Percentiles rank a stretch among this genome's conserved stretches.
Conservation (phyloP, 306 rosid species). For the Gastrolobium bilobum region DNA sequence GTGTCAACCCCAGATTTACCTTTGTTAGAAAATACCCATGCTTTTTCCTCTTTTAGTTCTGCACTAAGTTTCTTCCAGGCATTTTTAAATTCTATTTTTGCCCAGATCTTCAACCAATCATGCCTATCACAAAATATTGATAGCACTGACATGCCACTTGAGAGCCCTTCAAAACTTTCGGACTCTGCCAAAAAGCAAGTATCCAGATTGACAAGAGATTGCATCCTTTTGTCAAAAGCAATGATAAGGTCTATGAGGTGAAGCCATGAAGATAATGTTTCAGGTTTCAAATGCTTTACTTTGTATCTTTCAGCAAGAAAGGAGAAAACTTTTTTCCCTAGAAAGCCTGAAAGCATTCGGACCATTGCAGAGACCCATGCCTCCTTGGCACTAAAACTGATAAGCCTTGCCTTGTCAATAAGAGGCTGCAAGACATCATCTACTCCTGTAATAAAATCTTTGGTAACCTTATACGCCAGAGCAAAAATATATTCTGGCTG, state of each 20-base stretch:
- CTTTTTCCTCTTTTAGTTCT: conserved; percentile 65
- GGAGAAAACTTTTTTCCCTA: conserved; percentile 62
- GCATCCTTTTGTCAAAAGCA: conserved; percentile 71
- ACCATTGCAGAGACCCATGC: conserved; percentile 85
- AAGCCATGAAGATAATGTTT: conserved; percentile 72
- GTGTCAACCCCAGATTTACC: conserved; percentile 45
- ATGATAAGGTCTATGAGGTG: conserved; percentile 68
- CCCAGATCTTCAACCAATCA: conserved; percentile 87
- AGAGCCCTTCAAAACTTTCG: conserved; percentile 60
- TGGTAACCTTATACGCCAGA: conserved; percentile 66
- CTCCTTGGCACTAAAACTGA: conserved; percentile 80
- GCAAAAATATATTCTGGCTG: conserved; percentile 82
- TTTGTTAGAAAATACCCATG: conserved; percentile 59
- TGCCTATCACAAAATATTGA: conserved; percentile 66
- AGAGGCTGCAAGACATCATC: conserved; percentile 87
- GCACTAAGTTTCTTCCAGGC: conserved; percentile 69
- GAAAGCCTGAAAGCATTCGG: conserved; percentile 70
- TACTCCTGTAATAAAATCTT: conserved; percentile 68
- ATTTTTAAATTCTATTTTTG: conserved; percentile 77
- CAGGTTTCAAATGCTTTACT: conserved; percentile 57
- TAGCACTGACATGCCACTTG: conserved; percentile 63
- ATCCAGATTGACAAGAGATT: conserved; percentile 65
- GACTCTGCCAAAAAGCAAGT: conserved; percentile 56
- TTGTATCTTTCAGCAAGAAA: conserved; percentile 65
- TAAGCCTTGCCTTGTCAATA: conserved; percentile 74